Percentiles rank a stretch among this genome's conserved stretches.
Conservation (phyloP, 148 eudicot genomes). For the Cornus controversa region DNA sequence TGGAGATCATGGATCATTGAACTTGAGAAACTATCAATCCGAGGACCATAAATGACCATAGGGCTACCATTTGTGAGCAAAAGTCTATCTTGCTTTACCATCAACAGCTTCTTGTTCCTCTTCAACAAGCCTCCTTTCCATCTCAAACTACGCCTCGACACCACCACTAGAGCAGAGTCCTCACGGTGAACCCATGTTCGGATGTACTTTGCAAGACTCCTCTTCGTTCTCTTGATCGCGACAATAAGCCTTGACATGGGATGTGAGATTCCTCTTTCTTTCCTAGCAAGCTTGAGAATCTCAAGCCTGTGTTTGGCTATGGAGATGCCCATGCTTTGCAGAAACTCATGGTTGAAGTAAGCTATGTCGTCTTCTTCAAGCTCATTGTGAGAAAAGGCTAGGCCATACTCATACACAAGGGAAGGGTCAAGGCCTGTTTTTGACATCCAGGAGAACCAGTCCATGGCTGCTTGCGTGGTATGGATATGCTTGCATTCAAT, state of each 20-base stretch:
- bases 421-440: constrained; percentile 70
- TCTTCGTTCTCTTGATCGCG: constrained; percentile 50
- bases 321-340: constrained; percentile 89
- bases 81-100: constrained; percentile 26
- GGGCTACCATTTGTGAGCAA: constrained; percentile 49
- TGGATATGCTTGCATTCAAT: not conserved
- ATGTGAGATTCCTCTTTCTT: constrained; percentile 13
- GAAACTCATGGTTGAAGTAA: constrained; percentile 86
- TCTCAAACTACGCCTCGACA: constrained; percentile 47
- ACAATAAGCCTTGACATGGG: constrained; percentile 42
- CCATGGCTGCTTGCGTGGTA: constrained; percentile 41
- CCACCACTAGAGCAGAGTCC: constrained; percentile 46
- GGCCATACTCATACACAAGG: constrained; percentile 65
- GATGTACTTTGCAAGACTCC: constrained; percentile 38
- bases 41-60: constrained; percentile 31
- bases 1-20: constrained; percentile 43
- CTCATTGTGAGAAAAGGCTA: constrained; percentile 70
- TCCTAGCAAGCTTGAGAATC: constrained; percentile 73
- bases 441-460: constrained; percentile 90
- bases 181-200: constrained; percentile 34
- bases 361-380: constrained; percentile 76
- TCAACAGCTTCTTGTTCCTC: constrained; percentile 37
- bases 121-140: constrained; percentile 60
- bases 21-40: constrained; percentile 50
- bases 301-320: constrained; percentile 94